These are phyloP conservation scores for Backusella luteola DNA, from an alignment of 192 early-diverging fungal species.

Conservation along the genomic window DNA sequence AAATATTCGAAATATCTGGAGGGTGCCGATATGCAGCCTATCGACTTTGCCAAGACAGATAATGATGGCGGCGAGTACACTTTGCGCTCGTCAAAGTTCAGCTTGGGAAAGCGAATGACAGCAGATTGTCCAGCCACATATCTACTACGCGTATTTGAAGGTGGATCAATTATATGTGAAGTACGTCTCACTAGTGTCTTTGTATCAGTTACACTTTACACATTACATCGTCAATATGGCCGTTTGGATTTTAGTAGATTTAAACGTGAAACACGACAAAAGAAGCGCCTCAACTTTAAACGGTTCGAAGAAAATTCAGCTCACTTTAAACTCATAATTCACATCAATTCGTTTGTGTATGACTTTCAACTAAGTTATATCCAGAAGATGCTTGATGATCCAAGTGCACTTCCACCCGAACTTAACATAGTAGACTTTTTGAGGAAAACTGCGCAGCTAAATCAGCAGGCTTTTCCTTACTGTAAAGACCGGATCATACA, in stretches of 20 bases:
- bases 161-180: conserved; percentile 60
- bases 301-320: conserved; percentile 52
- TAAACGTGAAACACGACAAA: conserved; percentile 2
- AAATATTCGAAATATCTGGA: conserved; percentile 54
- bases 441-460: conserved; percentile 38
- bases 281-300: conserved; percentile 38
- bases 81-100: conserved; percentile 41
- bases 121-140: conserved; percentile 46
- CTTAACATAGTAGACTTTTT: conserved; percentile 47
- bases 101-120: conserved; percentile 32
- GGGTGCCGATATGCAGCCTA: conserved; percentile 50
- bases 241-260: conserved; percentile 23
- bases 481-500: conserved; percentile 49
- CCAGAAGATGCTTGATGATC: conserved; percentile 36
- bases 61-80: conserved; percentile 13
- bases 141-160: conserved; percentile 51
- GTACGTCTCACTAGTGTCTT: conserved; percentile 51
- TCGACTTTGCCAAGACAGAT: conserved; percentile 47
- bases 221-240: conserved; percentile 48
- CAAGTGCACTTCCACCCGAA: conserved; percentile 26
- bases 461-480: conserved; percentile 42
- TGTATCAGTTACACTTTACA: conserved; percentile 56
- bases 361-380: conserved; percentile 57
- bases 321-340: conserved; percentile 52
- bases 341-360: conserved; percentile 60